Evolutionary conservation across 2,329 filamentous ascomycete genomes (phyloP).

Genomic region (Trichoderma lentiforme): DNA sequence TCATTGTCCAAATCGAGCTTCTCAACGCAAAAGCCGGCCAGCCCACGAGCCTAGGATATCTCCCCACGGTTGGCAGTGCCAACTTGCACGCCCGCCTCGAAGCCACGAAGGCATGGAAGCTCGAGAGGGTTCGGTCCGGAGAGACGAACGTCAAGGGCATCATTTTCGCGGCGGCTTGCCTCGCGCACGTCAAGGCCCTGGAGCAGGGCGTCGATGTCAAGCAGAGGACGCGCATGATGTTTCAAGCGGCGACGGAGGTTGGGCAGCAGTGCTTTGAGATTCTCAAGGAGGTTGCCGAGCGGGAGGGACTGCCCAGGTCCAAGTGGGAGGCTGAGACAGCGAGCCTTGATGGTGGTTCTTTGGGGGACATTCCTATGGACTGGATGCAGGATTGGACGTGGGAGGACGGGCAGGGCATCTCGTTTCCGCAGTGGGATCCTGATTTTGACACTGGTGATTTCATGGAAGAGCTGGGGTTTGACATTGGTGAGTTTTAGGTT

Average conservation of each 20-base stretch:
- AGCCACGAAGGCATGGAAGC: conserved; percentile 30
- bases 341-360: conserved; percentile 13
- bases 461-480: conserved; percentile 9
- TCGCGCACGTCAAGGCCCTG: conserved; percentile 36
- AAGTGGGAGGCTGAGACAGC: conserved; percentile 19
- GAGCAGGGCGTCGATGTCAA: conserved; percentile 28
- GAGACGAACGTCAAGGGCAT: conserved; percentile 45
- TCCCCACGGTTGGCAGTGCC: conserved; percentile 29
- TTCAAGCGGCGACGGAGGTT: conserved; percentile 27
- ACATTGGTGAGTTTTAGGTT: not conserved
- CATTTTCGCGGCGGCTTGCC: conserved; percentile 32
- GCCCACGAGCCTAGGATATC: conserved; percentile 28
- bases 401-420: conserved; percentile 24
- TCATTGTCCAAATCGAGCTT: conserved; percentile 46
- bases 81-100: conserved; percentile 34
- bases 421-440: conserved; percentile 21
- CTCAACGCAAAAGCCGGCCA: conserved; percentile 44
- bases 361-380: conserved; percentile 23
- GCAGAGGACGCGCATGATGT: conserved; percentile 32
- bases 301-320: conserved; percentile 23
- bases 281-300: conserved; percentile 34
- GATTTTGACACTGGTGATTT: not conserved
- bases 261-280: conserved; percentile 31
- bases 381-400: conserved; percentile 30
- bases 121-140: conserved; percentile 37